Conservation (phyloP, 441 rosid species). For the Pelargonium citronellum region DNA sequence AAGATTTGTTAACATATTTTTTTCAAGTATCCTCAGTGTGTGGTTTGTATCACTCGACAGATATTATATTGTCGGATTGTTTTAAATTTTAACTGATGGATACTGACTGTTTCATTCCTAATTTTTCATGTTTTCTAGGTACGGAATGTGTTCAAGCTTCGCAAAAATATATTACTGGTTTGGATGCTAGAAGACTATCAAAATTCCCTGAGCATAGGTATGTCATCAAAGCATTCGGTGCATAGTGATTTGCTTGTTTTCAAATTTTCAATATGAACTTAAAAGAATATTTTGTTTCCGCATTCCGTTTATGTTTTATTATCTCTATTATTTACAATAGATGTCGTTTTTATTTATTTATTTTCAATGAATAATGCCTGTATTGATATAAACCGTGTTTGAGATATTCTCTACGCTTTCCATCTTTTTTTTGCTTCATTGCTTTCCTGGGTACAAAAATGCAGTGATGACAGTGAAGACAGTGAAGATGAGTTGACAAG, state of each 20-base stretch:
- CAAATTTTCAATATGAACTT: not conserved
- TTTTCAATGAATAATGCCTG: not conserved
- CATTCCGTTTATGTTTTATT: not conserved
- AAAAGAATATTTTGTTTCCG: not conserved
- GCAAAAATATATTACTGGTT: conserved; percentile 86
- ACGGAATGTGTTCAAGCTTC: conserved; percentile 75
- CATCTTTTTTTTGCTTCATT: not conserved
- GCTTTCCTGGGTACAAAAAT: conserved; percentile 18
- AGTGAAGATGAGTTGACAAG: conserved; percentile 61
- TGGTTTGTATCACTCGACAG: too few relatives aligned
- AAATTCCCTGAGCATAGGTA: conserved; percentile 80
- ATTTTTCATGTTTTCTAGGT: conserved; percentile 36
- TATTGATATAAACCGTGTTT: not conserved
- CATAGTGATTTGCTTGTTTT: not conserved
- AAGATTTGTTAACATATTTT: not conserved
- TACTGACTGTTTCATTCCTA: not conserved
- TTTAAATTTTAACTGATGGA: too few relatives aligned
- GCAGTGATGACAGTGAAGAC: conserved; percentile 81
- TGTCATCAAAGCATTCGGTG: not conserved
- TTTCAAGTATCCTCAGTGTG: not conserved
- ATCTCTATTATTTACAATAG: not conserved
- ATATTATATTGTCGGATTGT: too few relatives aligned
- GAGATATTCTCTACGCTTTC: not conserved
- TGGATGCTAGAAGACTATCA: conserved; percentile 89
- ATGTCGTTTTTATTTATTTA: not conserved